Evolutionary conservation across 2,329 filamentous ascomycete genomes (phyloP), one percentile per base, ranked within the genome.

Genomic region (Paracoccidioides brasiliensis): DNA sequence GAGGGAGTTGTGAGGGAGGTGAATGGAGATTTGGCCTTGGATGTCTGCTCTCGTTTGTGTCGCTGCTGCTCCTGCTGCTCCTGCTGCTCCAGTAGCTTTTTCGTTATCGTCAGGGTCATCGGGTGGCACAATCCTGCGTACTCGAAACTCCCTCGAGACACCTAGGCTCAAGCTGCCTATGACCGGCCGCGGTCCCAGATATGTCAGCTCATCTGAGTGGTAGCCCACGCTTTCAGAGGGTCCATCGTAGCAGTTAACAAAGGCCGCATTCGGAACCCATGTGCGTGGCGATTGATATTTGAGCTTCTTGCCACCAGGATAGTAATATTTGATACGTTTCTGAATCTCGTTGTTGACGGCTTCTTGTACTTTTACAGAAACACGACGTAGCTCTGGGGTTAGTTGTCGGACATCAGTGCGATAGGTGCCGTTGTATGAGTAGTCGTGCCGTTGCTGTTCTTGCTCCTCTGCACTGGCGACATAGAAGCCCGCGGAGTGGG

Each of bases 211-310:
- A 67, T 98, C 93, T 40, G 86, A 84, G 70, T 98, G 93, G 71
- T 88, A 97, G 37, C 93, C 93, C 0, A 97, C 90, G 58, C 78
- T 88, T 72, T 97, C 82, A 9, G 82, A 77, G 0, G 82, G 84
- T 0, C 90, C 90, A 63, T 84, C 77, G 69, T 98, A 98, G 73
- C 89, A 95, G 69, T 98, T 98, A 14, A 95, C 90, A 65, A 96
- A 91, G 0, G 90, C 89, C 0, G 89, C 88, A 66, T 97, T 97
- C 8, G 91, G 88, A 7, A 75, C 74, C 90, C 91, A 97, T 0
- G 78, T 71, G 0, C 79, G 70, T 0, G 88, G 79, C 0, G 84
- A 86, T 65, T 96, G 90, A 62, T 87, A 83, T 62, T 78, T 83
- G 33, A 96, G 78, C 68, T 91, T 95, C 67, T 80, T 77, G 10